Conservation (phyloP, 345 rosid genomes). For the Conringia planisiliqua region DNA sequence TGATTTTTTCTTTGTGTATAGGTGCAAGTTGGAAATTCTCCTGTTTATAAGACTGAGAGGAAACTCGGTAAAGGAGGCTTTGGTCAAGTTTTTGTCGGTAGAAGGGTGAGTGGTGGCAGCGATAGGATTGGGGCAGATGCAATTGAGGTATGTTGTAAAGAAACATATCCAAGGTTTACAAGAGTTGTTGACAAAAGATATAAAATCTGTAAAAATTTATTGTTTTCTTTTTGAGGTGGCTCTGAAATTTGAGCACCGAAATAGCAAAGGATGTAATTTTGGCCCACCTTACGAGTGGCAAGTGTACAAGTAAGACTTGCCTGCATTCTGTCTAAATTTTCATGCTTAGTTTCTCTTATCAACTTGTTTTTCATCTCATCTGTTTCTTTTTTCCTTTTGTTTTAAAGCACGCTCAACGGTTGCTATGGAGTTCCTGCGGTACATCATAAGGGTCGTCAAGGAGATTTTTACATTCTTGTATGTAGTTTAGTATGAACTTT, state of each 20-base stretch:
- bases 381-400: background rate
- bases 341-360: background rate
- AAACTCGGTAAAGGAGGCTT: constrained; percentile 89
- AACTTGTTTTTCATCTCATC: background rate
- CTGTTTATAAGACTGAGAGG: constrained; percentile 57
- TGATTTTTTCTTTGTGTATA: constrained; percentile 22
- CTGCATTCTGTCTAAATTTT: background rate
- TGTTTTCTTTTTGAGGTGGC: constrained; percentile 61
- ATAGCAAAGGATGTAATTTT: constrained; percentile 93
- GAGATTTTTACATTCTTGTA: constrained; percentile 93
- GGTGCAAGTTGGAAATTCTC: constrained; percentile 75
- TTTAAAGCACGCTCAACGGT: constrained; percentile 53
- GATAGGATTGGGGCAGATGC: constrained; percentile 56
- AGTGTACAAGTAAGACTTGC: constrained; percentile 70
- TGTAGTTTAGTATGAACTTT: constrained; percentile 1
- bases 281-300: constrained; percentile 99
- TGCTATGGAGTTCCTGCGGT: constrained; percentile 88
- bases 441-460: constrained; percentile 89
- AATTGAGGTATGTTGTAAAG: constrained; percentile 47
- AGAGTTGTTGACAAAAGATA: background rate
- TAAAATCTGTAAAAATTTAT: background rate
- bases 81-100: constrained; percentile 86
- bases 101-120: constrained; percentile 47
- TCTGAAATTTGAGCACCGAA: constrained; percentile 87
- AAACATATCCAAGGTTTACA: background rate